Conservation (phyloP, 441 rosid genomes). For the Eutrema salsugineum region DNA sequence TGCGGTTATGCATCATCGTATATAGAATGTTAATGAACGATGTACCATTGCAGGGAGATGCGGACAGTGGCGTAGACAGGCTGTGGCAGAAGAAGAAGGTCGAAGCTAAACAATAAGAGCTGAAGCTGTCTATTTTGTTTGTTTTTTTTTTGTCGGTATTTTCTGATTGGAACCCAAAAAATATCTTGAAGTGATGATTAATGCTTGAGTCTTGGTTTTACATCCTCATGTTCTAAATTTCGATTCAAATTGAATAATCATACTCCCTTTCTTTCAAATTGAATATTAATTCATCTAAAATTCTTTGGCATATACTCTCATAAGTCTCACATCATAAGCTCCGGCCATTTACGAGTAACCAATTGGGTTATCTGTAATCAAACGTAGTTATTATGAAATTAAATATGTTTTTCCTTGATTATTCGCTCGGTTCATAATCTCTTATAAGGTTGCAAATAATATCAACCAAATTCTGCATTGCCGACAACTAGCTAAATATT, state of each 20-base stretch:
- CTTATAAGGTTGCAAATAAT: no score
- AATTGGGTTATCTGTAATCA: no score
- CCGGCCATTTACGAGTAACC: no score
- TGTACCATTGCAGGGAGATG: conserved; percentile 63
- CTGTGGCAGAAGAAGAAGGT: conserved; percentile 86
- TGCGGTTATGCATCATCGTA: no score
- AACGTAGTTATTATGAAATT: no score
- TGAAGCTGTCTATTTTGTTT: background rate
- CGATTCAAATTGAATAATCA: background rate
- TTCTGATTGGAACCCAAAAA: background rate
- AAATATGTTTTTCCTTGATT: background rate
- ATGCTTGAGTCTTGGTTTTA: background rate
- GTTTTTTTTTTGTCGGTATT: background rate
- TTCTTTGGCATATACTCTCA: no score
- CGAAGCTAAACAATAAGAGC: conserved; percentile 47
- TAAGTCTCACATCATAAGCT: no score
- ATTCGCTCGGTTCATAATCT: background rate
- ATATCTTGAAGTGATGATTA: background rate
- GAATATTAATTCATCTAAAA: no score
- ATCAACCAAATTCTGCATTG: no score
- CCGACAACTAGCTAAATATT: no score
- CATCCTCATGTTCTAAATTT: background rate
- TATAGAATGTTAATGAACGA: background rate
- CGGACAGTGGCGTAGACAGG: conserved; percentile 84
- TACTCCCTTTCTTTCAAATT: background rate